phyloP scores from a whole-genome alignment of 2,329 filamentous ascomycete genomes.

The Bipolaris zeicola region DNA sequence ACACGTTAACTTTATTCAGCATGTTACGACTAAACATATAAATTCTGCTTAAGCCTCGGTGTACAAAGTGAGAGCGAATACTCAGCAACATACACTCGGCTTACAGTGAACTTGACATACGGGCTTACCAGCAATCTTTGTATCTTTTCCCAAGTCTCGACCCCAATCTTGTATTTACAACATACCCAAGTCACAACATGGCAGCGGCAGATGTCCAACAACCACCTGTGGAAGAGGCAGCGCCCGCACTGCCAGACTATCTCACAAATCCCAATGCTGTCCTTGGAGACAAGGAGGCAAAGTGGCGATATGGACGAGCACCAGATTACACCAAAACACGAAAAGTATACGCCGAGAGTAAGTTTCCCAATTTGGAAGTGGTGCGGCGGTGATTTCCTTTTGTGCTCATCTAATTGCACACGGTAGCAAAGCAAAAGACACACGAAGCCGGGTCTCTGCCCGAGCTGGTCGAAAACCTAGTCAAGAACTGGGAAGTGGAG shows the following conservation, averaged over 20 bases:
- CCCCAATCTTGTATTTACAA: background rate
- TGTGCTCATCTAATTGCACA: too few relatives aligned
- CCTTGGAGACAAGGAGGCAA: slow-evolving; percentile 58
- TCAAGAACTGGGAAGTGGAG: slow-evolving; percentile 76
- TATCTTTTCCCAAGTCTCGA: too few relatives aligned
- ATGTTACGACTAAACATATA: slow-evolving; percentile 15
- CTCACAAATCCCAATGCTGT: slow-evolving; percentile 64
- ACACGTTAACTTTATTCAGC: slow-evolving; percentile 6
- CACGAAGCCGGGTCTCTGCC: slow-evolving; percentile 64
- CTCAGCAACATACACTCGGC: background rate
- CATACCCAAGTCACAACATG: slow-evolving; percentile 23
- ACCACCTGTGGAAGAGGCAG: slow-evolving; percentile 34
- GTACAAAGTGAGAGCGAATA: background rate
- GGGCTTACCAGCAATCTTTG: background rate
- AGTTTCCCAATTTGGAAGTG: slow-evolving; percentile 23
- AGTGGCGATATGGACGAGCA: slow-evolving; percentile 65
- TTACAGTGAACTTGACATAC: background rate
- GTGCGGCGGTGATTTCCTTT: background rate
- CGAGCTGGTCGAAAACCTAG: slow-evolving; percentile 69
- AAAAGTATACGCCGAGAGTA: slow-evolving; percentile 64
- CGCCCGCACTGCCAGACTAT: slow-evolving; percentile 60
- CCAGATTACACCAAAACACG: slow-evolving; percentile 70
- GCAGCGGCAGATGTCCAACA: slow-evolving; percentile 37
- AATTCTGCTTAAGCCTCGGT: background rate
- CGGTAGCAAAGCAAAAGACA: slow-evolving; percentile 60